Conservation (phyloP, 345 rosid genomes). For the Eucalyptus pauciflora region DNA sequence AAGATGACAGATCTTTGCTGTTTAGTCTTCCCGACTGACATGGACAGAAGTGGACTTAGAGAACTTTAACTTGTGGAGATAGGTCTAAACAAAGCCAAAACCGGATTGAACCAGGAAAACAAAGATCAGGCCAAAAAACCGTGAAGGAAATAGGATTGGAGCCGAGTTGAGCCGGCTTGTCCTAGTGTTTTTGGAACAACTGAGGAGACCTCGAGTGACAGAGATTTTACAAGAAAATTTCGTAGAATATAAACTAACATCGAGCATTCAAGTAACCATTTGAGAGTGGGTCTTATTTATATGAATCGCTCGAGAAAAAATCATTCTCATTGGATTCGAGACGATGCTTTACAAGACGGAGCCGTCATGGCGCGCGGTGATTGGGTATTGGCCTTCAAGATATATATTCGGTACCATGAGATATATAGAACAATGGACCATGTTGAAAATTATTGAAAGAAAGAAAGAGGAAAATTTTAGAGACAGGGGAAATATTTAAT, state of each 20-base stretch:
- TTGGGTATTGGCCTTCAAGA: not conserved
- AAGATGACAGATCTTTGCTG: not conserved
- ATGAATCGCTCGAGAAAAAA: rapidly evolving
- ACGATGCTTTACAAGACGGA: not conserved
- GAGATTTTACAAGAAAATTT: too few species aligned
- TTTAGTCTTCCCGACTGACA: not conserved
- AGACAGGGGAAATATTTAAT: not conserved
- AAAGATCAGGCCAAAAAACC: not conserved
- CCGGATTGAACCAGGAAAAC: not conserved
- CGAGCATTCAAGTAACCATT: rapidly evolving
- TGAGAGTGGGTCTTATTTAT: not conserved
- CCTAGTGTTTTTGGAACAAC: too few species aligned
- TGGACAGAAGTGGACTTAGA: not conserved
- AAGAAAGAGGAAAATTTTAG: not conserved
- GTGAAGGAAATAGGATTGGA: not conserved
- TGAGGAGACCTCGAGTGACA: too few species aligned
- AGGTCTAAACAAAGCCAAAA: not conserved
- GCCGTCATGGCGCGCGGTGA: rapidly evolving
- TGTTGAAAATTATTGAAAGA: not conserved
- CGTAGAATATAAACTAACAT: too few species aligned
- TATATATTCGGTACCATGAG: not conserved
- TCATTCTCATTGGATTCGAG: not conserved
- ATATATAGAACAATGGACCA: not conserved
- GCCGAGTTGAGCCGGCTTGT: not conserved
- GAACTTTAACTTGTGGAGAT: not conserved